phyloP scores from a whole-genome alignment of 2,329 filamentous ascomycete species.

The Teratosphaeria destructans region DNA sequence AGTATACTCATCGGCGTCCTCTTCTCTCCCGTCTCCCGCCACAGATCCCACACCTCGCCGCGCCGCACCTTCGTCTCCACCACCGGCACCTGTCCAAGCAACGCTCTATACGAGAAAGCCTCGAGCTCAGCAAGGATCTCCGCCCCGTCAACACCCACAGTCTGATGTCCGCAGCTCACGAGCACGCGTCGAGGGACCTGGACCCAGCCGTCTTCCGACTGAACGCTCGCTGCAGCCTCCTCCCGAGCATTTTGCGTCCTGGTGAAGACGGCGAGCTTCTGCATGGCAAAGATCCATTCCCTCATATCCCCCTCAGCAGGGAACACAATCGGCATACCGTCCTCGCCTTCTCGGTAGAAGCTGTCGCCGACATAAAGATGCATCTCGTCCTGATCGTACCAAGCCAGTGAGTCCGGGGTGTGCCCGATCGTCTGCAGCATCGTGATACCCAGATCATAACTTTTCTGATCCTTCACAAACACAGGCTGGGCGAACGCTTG shows the following conservation, averaged over 20 bases:
- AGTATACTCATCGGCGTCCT: conserved; percentile 25
- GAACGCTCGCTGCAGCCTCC: conserved; percentile 9
- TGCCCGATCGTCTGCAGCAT: conserved; percentile 39
- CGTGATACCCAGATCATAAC: conserved; percentile 26
- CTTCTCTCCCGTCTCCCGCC: conserved; percentile 24
- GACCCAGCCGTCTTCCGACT: conserved; percentile 11
- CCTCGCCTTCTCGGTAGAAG: conserved; percentile 31
- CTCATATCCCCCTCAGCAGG: conserved; percentile 29
- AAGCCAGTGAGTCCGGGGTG: conserved; percentile 36
- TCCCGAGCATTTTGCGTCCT: conserved; percentile 21
- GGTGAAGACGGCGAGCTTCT: conserved; percentile 27
- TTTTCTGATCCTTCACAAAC: not conserved
- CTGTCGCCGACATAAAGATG: conserved; percentile 39
- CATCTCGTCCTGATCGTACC: conserved; percentile 35
- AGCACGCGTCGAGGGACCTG: conserved; percentile 14
- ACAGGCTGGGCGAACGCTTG: conserved; percentile 23
- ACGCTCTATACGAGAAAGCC: conserved; percentile 23
- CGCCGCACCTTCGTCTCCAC: conserved; percentile 18
- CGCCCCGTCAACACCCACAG: conserved; percentile 27
- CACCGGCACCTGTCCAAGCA: conserved; percentile 26
- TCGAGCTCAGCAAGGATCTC: conserved; percentile 27
- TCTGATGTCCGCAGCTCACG: conserved; percentile 30
- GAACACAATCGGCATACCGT: conserved; percentile 30
- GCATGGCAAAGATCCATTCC: conserved; percentile 29
- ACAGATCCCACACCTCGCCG: conserved; percentile 27